phyloP scores from a whole-genome alignment of 2,329 filamentous ascomycete species.

The Colletotrichum gigasporum region DNA sequence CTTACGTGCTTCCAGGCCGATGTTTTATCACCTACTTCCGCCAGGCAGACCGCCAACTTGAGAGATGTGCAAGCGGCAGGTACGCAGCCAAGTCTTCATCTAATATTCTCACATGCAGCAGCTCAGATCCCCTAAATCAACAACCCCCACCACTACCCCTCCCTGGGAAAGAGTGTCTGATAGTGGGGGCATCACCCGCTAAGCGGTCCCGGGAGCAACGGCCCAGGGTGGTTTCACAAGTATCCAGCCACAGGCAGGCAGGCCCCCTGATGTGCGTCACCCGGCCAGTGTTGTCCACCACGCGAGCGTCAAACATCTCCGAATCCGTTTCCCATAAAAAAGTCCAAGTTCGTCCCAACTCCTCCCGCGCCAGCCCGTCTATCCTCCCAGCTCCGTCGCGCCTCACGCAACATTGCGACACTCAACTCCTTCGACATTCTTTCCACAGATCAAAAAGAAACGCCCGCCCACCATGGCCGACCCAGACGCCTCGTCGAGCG shows the following conservation, averaged over 20 bases:
- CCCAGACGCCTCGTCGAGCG: constrained; percentile 2
- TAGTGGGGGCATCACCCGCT: constrained; percentile 20
- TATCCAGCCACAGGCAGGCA: constrained; percentile 18
- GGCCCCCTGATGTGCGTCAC: constrained; percentile 31
- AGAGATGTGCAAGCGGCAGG: constrained; percentile 22
- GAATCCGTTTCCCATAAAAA: constrained; percentile 17
- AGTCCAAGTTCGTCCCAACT: constrained; percentile 23
- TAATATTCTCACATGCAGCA: constrained; percentile 13
- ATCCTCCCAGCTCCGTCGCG: neutral
- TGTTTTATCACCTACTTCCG: neutral
- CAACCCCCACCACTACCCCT: constrained; percentile 26
- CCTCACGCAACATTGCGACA: neutral
- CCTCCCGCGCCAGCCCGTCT: too few species aligned
- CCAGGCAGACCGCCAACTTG: neutral
- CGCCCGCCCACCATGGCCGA: constrained; percentile 6
- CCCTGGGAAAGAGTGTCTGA: constrained; percentile 3
- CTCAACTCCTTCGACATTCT: neutral
- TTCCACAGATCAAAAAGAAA: too few species aligned
- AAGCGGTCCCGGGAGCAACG: neutral
- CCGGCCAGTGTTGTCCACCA: constrained; percentile 11
- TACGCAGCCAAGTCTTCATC: constrained; percentile 21
- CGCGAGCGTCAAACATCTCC: constrained; percentile 1
- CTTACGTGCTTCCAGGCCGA: too few species aligned
- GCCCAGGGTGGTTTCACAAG: constrained; percentile 7
- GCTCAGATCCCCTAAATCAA: constrained; percentile 2